phyloP scores from a whole-genome alignment of 345 rosid genomes.

The Hypericum androsaemum region DNA sequence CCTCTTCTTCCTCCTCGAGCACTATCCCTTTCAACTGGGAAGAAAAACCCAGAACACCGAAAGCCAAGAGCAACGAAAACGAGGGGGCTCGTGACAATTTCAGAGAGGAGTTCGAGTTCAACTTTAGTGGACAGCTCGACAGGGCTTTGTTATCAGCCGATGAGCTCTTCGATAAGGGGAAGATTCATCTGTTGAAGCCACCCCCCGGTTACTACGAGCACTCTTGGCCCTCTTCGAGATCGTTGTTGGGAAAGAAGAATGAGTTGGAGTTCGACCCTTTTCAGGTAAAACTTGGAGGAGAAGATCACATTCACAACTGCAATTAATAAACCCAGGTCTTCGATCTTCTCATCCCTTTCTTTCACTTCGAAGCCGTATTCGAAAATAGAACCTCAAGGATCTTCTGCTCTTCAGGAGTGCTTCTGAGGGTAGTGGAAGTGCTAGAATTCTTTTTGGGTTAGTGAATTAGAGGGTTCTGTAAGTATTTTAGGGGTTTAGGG shows the following conservation, averaged over 20 bases:
- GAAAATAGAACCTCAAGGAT: conserved; percentile 82
- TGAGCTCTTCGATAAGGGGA: conserved; percentile 82
- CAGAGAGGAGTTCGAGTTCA: conserved; percentile 45
- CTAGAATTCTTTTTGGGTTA: too few relatives aligned
- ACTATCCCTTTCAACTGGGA: conserved; percentile 37
- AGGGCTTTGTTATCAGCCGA: conserved; percentile 67
- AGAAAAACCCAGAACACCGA: conserved; percentile 34
- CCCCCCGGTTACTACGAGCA: conserved; percentile 28
- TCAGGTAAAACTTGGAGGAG: conserved; percentile 28
- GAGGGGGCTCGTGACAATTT: too few relatives aligned
- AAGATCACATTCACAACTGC: too few relatives aligned
- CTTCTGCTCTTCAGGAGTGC: conserved; percentile 77
- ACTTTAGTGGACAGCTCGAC: conserved; percentile 69
- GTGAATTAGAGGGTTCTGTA: too few relatives aligned
- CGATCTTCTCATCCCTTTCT: conserved; percentile 56
- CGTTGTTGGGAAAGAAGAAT: conserved; percentile 14
- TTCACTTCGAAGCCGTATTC: conserved; percentile 40
- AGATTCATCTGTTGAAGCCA: conserved; percentile 57
- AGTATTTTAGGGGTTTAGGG: too few relatives aligned
- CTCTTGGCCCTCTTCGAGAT: conserved; percentile 24
- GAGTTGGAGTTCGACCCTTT: conserved; percentile 23
- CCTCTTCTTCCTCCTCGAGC: conserved; percentile 9
- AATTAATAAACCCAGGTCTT: conserved; percentile 26
- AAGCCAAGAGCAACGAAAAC: conserved; percentile 1
- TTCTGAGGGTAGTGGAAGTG: conserved; percentile 73